These are phyloP conservation scores for Epichloe gansuensis DNA, from an alignment of 2,329 filamentous ascomycete species.

Conservation along the genomic window DNA sequence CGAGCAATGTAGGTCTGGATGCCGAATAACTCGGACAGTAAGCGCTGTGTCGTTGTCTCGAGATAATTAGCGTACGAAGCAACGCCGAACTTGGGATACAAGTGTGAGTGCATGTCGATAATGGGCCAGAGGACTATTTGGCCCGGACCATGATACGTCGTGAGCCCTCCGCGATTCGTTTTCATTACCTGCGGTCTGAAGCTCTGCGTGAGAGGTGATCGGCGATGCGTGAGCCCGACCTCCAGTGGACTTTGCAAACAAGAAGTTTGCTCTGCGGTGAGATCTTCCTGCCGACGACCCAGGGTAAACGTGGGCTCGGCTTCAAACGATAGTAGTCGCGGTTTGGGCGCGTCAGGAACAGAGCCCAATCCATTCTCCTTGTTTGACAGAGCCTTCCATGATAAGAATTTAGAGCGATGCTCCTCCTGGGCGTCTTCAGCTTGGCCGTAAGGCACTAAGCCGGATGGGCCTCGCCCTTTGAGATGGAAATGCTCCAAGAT, in stretches of 20 bases:
- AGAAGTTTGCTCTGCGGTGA: slow-evolving; percentile 32
- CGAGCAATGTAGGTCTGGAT: slow-evolving; percentile 46
- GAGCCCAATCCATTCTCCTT: slow-evolving; percentile 11
- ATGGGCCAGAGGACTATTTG: slow-evolving; percentile 90
- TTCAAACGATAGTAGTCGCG: slow-evolving; percentile 70
- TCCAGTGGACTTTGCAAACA: slow-evolving; percentile 30
- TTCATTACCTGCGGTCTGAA: slow-evolving; percentile 49
- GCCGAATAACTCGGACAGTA: slow-evolving; percentile 43
- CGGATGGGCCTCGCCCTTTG: slow-evolving; percentile 8
- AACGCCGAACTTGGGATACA: slow-evolving; percentile 49
- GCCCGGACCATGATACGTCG: slow-evolving; percentile 89
- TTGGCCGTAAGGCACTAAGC: slow-evolving; percentile 18
- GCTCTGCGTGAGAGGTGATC: slow-evolving; percentile 17
- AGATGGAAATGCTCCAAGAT: slow-evolving; percentile 21
- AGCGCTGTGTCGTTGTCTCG: slow-evolving; percentile 60
- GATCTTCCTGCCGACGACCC: slow-evolving; percentile 59
- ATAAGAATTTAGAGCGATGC: slow-evolving; percentile 20
- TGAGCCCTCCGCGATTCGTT: slow-evolving; percentile 75
- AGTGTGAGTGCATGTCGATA: slow-evolving; percentile 55
- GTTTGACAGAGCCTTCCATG: slow-evolving; percentile 20
- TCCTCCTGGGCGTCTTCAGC: slow-evolving; percentile 21
- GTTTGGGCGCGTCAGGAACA: slow-evolving; percentile 34
- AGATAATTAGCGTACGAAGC: slow-evolving; percentile 66
- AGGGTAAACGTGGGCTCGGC: slow-evolving; percentile 78
- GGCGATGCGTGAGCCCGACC: slow-evolving; percentile 14